Base-by-base conservation (phyloP, 176 grass and related monocot species). In the Aegilops bicornis region DNA sequence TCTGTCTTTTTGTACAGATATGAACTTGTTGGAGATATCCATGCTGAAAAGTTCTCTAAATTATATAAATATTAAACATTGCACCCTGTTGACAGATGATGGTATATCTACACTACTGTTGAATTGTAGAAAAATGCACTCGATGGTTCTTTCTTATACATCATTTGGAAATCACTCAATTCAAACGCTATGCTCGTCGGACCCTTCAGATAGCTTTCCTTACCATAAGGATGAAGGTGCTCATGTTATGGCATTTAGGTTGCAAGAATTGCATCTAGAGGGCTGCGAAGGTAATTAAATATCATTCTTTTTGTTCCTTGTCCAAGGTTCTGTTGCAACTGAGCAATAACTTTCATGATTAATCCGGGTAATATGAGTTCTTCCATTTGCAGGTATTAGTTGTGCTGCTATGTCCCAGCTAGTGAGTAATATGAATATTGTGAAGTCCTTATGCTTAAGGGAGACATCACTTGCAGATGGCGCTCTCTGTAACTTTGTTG, bases 51-150 rank as follows among this genome's bases (percentile, higher is more conserved):
- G 65, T 64, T 89, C 87, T 70, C 82, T 94, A 19, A 87, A 66
- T 75, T 94, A 91, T 65, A 85, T 94, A 94, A 94, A 91, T 87
- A 87, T 94, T 86, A 91, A 81, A 85, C 86, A 86, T 64, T 94
- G 92, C 81, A 83, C 84, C 63, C 13, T 42, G 29, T 75, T 94
- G 86, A 91, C 92, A 85, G 92, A 94, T 36, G 78, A 82, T 60
- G 89, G 89, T 36, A 94, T 94, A 87, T 91, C 92, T 58, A 80
- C 16, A 76, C 67, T 94, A 69, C 59, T 94, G 30, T 29, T 80
- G 35, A 91, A 89, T 67, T 94, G 87, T 64, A 62, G 33, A 56
- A 91, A 80, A 62, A 90, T 94, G 20, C 87, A 89, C 68, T 91
- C 89, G 1, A 70, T 94, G 82, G 40, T 94, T 80, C 60, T 94